Evolutionary conservation across 164 flowering plant genomes (phyloP).

Genomic region (Warburgia ugandensis): DNA sequence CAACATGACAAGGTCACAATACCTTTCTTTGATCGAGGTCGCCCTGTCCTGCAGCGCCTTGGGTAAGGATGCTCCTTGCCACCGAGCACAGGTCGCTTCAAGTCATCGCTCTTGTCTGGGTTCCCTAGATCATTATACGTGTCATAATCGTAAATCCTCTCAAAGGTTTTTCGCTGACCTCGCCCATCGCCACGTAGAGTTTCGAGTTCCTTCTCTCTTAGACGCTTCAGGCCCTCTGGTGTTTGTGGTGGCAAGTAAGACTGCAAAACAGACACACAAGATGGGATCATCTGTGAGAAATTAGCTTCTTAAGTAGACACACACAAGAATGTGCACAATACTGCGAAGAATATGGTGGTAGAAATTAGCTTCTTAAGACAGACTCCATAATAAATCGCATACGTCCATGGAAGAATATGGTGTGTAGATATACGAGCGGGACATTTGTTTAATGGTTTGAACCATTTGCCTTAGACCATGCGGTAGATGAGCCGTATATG

Average conservation of each 20-base stretch:
- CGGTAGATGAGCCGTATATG: no score
- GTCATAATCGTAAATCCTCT: constrained; percentile 64
- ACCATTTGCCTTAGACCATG: no score
- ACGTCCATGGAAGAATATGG: not conserved
- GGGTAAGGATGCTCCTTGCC: constrained; percentile 49
- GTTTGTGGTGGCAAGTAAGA: constrained; percentile 61
- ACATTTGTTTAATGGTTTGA: no score
- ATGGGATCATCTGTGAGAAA: no score
- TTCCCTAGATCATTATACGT: constrained; percentile 56
- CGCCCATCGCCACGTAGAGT: constrained; percentile 34
- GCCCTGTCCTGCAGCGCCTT: constrained; percentile 65
- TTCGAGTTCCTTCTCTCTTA: constrained; percentile 41
- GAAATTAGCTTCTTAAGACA: not conserved
- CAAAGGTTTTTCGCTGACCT: constrained; percentile 34
- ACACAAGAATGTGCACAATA: not conserved
- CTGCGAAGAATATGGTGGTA: not conserved
- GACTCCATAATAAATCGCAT: no score
- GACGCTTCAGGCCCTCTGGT: constrained; percentile 36
- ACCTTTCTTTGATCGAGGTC: constrained; percentile 15
- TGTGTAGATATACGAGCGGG: not conserved
- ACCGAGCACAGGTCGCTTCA: constrained; percentile 44
- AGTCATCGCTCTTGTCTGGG: constrained; percentile 29
- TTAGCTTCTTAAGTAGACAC: no score
- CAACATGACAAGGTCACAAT: not conserved
- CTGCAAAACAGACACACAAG: constrained; percentile 18